Evolutionary conservation across 225 moss, liverwort and hornwort genomes (phyloP).

Genomic region (Ulota crispa): DNA sequence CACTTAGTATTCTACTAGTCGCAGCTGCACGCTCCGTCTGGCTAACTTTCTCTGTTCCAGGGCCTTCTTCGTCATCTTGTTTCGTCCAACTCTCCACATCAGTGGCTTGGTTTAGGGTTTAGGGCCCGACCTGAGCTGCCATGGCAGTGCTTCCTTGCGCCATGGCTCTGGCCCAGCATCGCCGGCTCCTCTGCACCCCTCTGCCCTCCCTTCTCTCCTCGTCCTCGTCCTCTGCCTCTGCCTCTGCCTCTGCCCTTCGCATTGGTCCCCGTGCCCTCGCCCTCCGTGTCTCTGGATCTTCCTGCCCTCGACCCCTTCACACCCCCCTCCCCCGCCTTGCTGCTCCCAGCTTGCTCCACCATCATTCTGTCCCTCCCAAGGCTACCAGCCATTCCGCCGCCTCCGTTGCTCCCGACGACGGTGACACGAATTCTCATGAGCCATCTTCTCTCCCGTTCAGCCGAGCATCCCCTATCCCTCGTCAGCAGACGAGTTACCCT

Average conservation of each 20-base stretch:
- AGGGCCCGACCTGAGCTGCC: neutral
- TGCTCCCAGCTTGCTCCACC: neutral
- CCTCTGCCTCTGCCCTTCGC: neutral
- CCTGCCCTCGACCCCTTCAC: neutral
- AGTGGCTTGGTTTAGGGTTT: neutral
- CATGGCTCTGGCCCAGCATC: conserved; percentile 14
- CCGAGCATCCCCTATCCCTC: neutral
- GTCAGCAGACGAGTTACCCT: neutral
- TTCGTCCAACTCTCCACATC: too few species aligned
- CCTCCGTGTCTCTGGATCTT: neutral
- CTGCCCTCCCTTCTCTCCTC: conserved; percentile 9
- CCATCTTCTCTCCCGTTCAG: neutral
- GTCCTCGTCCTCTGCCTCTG: neutral
- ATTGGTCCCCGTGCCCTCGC: neutral
- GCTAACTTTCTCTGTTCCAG: too few species aligned
- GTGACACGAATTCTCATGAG: neutral
- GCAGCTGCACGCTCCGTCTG: too few species aligned
- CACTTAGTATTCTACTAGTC: too few species aligned
- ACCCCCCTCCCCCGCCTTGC: neutral
- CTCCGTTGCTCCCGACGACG: neutral
- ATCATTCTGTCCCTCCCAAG: neutral
- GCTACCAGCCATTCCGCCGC: neutral
- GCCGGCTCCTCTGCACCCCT: neutral
- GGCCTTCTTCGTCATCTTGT: too few species aligned
- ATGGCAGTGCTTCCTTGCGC: too few species aligned